These are phyloP conservation scores for Raffaelea deltoideospora DNA, from an alignment of 2,329 filamentous ascomycete species.

Conservation along the genomic window DNA sequence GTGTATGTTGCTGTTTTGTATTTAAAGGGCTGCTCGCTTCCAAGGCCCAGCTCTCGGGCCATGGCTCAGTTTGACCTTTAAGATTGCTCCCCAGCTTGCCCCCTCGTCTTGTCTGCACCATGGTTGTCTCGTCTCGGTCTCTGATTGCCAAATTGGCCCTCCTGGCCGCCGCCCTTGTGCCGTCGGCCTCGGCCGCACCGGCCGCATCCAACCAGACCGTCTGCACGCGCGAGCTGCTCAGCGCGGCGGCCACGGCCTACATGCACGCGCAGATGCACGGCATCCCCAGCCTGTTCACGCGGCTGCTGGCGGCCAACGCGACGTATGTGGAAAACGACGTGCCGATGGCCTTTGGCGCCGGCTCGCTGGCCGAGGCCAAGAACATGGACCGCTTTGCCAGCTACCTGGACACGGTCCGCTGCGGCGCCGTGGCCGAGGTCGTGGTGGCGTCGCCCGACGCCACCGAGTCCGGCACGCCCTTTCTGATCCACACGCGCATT, in stretches of 20 bases:
- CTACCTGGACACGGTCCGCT: slow-evolving; percentile 11
- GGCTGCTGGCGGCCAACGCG: slow-evolving; percentile 3
- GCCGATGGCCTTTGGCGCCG: slow-evolving; percentile 7
- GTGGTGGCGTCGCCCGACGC: slow-evolving; percentile 8
- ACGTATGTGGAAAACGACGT: slow-evolving; percentile 12
- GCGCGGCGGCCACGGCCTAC: slow-evolving; percentile 10
- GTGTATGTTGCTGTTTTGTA: no score
- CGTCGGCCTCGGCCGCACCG: slow-evolving; percentile 1
- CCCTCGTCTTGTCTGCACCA: no score
- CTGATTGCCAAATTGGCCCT: background rate
- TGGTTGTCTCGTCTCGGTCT: no score
- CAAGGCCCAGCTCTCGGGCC: no score
- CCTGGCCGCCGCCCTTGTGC: background rate
- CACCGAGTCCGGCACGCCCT: slow-evolving; percentile 8
- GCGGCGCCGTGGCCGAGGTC: slow-evolving; percentile 10
- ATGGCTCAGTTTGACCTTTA: no score
- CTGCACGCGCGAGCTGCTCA: slow-evolving; percentile 11
- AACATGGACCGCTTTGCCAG: slow-evolving; percentile 11
- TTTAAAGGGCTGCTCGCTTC: no score
- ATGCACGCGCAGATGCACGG: slow-evolving; percentile 9
- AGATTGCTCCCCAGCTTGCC: no score
- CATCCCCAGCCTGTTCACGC: background rate
- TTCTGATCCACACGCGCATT: slow-evolving; percentile 10
- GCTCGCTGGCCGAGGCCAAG: slow-evolving; percentile 8
- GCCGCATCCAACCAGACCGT: no score